phyloP scores from a whole-genome alignment of 345 rosid species.

The Salix suchowensis region DNA sequence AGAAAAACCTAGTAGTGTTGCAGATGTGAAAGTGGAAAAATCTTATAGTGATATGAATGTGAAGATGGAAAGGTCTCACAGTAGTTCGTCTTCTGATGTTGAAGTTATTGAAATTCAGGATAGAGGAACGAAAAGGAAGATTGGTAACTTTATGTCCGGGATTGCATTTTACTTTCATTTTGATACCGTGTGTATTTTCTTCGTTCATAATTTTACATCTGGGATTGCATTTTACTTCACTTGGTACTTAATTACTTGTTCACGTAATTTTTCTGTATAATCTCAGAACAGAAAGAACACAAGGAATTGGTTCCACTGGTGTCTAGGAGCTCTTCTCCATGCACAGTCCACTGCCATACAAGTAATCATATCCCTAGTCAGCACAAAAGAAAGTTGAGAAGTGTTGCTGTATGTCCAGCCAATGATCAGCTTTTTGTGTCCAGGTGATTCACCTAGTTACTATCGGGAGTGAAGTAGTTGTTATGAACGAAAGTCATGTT shows the following conservation, averaged over 20 bases:
- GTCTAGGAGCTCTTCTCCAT: constrained; percentile 47
- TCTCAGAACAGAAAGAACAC: constrained; percentile 69
- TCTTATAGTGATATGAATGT: constrained; percentile 27
- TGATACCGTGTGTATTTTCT: background rate
- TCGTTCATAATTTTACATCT: background rate
- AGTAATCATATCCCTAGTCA: constrained; percentile 73
- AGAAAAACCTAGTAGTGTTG: constrained; percentile 38
- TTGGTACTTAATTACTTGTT: background rate
- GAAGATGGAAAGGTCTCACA: constrained; percentile 37
- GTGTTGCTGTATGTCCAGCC: constrained; percentile 64
- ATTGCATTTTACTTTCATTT: background rate
- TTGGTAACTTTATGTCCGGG: constrained; percentile 34
- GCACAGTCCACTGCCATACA: constrained; percentile 45
- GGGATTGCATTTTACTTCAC: constrained; percentile 3
- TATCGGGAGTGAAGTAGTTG: background rate
- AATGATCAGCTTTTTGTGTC: constrained; percentile 80
- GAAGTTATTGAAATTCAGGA: constrained; percentile 38
- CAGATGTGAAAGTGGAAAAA: constrained; percentile 23
- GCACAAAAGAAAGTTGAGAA: constrained; percentile 91
- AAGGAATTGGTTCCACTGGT: constrained; percentile 69
- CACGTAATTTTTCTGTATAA: constrained; percentile 6
- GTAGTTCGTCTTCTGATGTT: constrained; percentile 20
- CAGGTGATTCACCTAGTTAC: constrained; percentile 41
- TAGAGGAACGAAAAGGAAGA: constrained; percentile 62
- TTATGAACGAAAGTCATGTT: background rate